These are phyloP conservation scores for Apiospora pterosperma DNA, from an alignment of 2,329 filamentous ascomycete species.

Conservation along the genomic window DNA sequence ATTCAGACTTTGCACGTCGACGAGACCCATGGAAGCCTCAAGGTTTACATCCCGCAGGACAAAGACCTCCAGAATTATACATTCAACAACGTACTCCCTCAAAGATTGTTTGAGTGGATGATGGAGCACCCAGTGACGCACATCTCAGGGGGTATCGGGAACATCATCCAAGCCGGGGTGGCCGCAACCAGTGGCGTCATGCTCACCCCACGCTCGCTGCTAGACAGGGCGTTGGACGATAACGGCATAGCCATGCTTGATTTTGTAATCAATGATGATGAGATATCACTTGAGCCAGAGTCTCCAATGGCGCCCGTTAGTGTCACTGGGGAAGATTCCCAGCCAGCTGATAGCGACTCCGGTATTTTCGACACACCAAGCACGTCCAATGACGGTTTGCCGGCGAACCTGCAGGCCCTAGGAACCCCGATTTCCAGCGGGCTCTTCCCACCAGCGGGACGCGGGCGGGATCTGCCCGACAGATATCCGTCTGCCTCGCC, in stretches of 20 bases:
- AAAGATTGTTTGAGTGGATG: constrained; percentile 29
- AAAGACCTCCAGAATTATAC: constrained; percentile 22
- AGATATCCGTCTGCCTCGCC: background rate
- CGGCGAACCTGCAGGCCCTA: background rate
- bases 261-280: constrained; percentile 11
- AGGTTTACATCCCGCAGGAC: constrained; percentile 29
- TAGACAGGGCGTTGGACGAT: constrained; percentile 11
- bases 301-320: background rate
- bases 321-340: background rate
- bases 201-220: constrained; percentile 8
- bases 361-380: background rate
- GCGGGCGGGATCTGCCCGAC: background rate
- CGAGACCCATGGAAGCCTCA: background rate
- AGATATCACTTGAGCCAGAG: background rate
- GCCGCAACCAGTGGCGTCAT: constrained; percentile 11
- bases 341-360: background rate
- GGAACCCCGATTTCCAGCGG: background rate
- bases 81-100: constrained; percentile 24
- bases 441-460: background rate
- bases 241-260: constrained; percentile 13
- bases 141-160: constrained; percentile 5
- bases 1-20: constrained; percentile 16
- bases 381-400: background rate
- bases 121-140: constrained; percentile 21
- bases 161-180: constrained; percentile 6